Evolutionary conservation across 2,329 filamentous ascomycete species (phyloP).

Genomic region (Simplicillium aogashimaense): DNA sequence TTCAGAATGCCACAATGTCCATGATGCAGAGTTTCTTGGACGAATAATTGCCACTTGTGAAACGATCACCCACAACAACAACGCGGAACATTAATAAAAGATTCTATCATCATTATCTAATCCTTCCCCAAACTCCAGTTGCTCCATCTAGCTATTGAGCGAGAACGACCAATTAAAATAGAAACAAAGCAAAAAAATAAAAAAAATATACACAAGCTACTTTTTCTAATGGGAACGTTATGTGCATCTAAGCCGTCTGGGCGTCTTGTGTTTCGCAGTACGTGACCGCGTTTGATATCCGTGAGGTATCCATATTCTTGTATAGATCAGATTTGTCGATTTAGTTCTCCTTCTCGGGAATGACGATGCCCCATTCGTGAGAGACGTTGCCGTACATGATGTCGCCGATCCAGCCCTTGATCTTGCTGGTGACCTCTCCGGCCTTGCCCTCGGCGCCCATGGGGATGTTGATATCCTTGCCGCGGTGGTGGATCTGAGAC

Average conservation of each 20-base stretch:
- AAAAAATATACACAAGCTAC: neutral
- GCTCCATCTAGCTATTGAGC: slow-evolving; percentile 5
- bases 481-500: slow-evolving; percentile 57
- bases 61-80: neutral
- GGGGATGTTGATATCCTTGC: slow-evolving; percentile 51
- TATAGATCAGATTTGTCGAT: no score
- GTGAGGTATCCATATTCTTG: no score
- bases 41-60: neutral
- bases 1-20: slow-evolving; percentile 14
- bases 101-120: neutral
- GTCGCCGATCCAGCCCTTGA: slow-evolving; percentile 59
- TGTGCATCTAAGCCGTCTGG: no score
- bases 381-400: slow-evolving; percentile 66
- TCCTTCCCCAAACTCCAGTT: slow-evolving; percentile 5
- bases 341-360: slow-evolving; percentile 43
- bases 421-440: slow-evolving; percentile 46
- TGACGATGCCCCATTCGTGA: slow-evolving; percentile 60
- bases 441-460: slow-evolving; percentile 39
- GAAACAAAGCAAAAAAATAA: neutral
- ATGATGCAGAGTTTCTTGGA: slow-evolving; percentile 7
- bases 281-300: no score
- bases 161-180: slow-evolving; percentile 2
- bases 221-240: no score
- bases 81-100: neutral
- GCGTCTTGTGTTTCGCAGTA: no score